Evolutionary conservation across 2,329 filamentous ascomycete genomes (phyloP).

Genomic region (Exophiala bonariae): DNA sequence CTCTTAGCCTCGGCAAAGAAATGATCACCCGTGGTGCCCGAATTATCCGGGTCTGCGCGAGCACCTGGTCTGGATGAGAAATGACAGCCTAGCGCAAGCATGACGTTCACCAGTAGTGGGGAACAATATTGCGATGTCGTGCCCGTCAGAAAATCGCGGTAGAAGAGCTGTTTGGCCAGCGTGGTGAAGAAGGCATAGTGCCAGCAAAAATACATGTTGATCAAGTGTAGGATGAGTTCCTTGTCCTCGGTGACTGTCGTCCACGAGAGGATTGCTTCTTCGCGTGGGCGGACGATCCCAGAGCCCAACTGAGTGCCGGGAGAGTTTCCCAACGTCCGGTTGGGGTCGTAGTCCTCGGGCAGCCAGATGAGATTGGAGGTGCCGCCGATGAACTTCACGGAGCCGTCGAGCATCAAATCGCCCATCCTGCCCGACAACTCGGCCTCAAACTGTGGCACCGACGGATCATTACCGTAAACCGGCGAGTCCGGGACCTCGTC

Average conservation of each 20-base stretch:
- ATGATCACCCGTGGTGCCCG: constrained; percentile 86
- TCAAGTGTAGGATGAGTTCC: constrained; percentile 77
- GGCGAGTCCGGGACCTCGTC: constrained; percentile 34
- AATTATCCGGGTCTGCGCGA: constrained; percentile 69
- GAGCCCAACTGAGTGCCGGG: constrained; percentile 5
- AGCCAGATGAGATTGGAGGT: constrained; percentile 91
- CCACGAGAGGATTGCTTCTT: constrained; percentile 80
- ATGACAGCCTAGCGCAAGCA: constrained; percentile 89
- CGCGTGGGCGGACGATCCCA: constrained; percentile 52
- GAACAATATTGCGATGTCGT: constrained; percentile 77
- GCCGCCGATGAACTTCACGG: constrained; percentile 86
- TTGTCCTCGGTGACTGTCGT: constrained; percentile 80
- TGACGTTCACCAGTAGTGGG: constrained; percentile 85
- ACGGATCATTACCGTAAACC: constrained; percentile 33
- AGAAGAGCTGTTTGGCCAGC: constrained; percentile 82
- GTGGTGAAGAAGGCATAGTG: constrained; percentile 97
- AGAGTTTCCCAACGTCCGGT: constrained; percentile 24
- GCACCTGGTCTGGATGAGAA: constrained; percentile 78
- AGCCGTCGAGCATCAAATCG: constrained; percentile 81
- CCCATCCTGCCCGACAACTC: constrained; percentile 92
- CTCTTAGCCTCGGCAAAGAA: constrained; percentile 94
- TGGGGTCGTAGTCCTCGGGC: constrained; percentile 50
- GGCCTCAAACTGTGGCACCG: constrained; percentile 60
- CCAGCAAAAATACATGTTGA: constrained; percentile 98
- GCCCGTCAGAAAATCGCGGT: constrained; percentile 77